Base-by-base conservation (phyloP, 768 basidiomycete genomes). In the Boletellus sp. region DNA sequence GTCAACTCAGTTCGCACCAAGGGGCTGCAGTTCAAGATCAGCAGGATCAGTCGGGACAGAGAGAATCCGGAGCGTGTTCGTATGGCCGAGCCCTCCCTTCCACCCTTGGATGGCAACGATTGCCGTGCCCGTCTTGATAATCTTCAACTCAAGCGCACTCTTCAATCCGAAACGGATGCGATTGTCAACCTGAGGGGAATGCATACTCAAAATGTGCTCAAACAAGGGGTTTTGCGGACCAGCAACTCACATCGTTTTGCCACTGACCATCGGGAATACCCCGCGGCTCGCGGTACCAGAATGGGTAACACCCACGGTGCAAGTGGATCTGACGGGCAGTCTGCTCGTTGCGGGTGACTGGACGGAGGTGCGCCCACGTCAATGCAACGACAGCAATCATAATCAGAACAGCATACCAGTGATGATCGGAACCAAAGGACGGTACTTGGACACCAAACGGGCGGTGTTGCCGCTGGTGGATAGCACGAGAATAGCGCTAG, bases 41-140 rank as follows among this genome's bases (percentile, higher is more conserved):
- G 85, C 87, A 31, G 70, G 54, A 60, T 92, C 88, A 20, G 87
- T 90, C 16, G 91, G 91, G 39, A 93, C 91, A 35, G 81, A 82
- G 58, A 94, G 70, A 53, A 94, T 79, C 43, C 91, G 85, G 50
- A 94, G 74, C 12, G 90, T 93, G 77, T 94, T 94, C 57, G 92
- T 94, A 73, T 96, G 93, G 28, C 94, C 94, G 39, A 96, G 81
- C 51, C 96, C 96, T 38, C 94, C 91, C 74, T 94, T 95, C 95
- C 95, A 99, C n/a, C 96, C 96, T 71, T 98, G 96, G 5, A 99
- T 88, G 42, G 95, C 95, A 55, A 98, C 77, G 63, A 99, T 80
- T 22, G 94, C 91, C 46, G 84, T 84, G 47, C 92, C 90, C 33
- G 91, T 83, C 62, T 84, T 83, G 75, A 98, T 85, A 66, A 99